Evolutionary conservation across 2,329 filamentous ascomycete species (phyloP).

Genomic region (Stemphylium lycopersici): DNA sequence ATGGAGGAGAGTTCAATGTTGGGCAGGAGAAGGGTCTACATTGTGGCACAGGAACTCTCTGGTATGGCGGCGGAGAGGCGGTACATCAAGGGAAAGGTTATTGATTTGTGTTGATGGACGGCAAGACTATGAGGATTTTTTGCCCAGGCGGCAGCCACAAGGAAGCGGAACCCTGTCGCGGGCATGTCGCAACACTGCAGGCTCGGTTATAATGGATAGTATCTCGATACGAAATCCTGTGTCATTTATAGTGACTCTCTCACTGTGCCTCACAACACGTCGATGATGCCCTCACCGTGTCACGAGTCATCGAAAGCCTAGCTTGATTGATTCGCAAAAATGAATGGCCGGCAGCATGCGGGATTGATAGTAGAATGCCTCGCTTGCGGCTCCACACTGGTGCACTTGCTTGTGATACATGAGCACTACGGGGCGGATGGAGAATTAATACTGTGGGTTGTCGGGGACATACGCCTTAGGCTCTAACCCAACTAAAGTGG

Average conservation of each 20-base stretch:
- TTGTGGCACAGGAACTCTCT: slow-evolving; percentile 74
- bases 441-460: too few relatives aligned
- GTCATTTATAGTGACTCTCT: too few relatives aligned
- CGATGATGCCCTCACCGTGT: too few relatives aligned
- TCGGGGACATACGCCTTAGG: too few relatives aligned
- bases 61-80: slow-evolving; percentile 76
- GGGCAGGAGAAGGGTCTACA: slow-evolving; percentile 84
- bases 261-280: too few relatives aligned
- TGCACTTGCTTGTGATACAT: too few relatives aligned
- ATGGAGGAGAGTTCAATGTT: slow-evolving; percentile 79
- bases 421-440: too few relatives aligned
- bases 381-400: too few relatives aligned
- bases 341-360: background rate
- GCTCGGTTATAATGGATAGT: background rate
- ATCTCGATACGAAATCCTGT: background rate
- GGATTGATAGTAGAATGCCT: too few relatives aligned
- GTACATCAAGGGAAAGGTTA: slow-evolving; percentile 62
- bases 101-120: slow-evolving; percentile 24
- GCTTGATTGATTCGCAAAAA: too few relatives aligned
- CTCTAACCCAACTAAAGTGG: background rate
- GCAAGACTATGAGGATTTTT: background rate
- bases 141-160: background rate
- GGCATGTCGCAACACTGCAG: background rate
- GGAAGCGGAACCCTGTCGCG: background rate
- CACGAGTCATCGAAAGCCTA: too few relatives aligned